A percentile compares a stretch with the other conserved stretches of the same genome.
These are phyloP conservation scores for Coniochaeta hoffmannii DNA, from an alignment of 2,329 filamentous ascomycete species.

Conservation along the genomic window DNA sequence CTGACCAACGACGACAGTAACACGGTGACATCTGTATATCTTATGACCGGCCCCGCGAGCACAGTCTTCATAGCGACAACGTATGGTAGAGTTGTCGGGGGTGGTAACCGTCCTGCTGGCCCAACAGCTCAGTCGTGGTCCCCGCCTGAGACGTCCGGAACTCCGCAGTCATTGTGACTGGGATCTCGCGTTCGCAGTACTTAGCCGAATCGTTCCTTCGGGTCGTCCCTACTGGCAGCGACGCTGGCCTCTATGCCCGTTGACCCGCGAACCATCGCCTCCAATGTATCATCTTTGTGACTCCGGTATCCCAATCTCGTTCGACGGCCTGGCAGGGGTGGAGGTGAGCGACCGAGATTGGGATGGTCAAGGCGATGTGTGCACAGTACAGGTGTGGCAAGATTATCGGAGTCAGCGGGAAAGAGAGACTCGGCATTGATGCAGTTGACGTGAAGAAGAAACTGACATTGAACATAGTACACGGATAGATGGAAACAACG, in stretches of 20 bases:
- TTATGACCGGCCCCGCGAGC: background rate
- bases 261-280: constrained; percentile 35
- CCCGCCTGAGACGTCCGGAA: background rate
- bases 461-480: background rate
- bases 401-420: background rate
- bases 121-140: background rate
- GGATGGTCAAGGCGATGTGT: constrained; percentile 1
- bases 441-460: background rate
- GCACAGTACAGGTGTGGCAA: background rate
- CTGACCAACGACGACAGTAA: background rate
- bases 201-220: constrained; percentile 5
- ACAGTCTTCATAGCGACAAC: background rate
- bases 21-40: background rate
- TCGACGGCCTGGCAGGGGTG: background rate
- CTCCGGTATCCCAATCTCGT: constrained; percentile 5
- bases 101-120: background rate
- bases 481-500: background rate
- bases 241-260: constrained; percentile 32
- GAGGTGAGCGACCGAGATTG: background rate
- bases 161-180: background rate
- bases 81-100: background rate
- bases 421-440: background rate
- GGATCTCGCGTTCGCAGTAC: constrained; percentile 2
- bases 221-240: constrained; percentile 3
- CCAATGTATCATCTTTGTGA: constrained; percentile 31